Evolutionary conservation across 2,329 filamentous ascomycete genomes (phyloP).

Genomic region (Cercospora nicotianae): DNA sequence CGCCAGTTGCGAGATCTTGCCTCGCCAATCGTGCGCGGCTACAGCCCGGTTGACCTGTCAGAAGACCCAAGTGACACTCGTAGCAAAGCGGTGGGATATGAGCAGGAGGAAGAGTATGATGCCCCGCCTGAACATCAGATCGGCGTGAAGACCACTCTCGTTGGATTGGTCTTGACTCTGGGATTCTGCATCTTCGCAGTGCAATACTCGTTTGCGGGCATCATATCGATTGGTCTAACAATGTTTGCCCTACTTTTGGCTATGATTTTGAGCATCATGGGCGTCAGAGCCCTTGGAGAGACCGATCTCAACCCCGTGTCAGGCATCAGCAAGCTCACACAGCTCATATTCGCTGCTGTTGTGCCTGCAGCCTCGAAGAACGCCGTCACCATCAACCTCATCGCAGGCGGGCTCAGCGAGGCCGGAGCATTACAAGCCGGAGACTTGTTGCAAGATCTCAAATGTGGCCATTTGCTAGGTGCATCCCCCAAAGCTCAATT

Average conservation of each 20-base stretch:
- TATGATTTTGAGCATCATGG: constrained; percentile 65
- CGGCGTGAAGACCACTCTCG: constrained; percentile 65
- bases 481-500: constrained; percentile 94
- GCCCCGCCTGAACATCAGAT: constrained; percentile 83
- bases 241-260: constrained; percentile 79
- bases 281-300: constrained; percentile 66
- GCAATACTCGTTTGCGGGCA: constrained; percentile 75
- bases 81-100: constrained; percentile 8
- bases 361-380: constrained; percentile 78
- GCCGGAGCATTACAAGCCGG: constrained; percentile 89
- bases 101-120: constrained; percentile 60
- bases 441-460: constrained; percentile 95
- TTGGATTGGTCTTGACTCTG: constrained; percentile 76
- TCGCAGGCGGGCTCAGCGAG: constrained; percentile 86
- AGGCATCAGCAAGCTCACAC: constrained; percentile 93
- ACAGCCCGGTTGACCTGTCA: constrained; percentile 40
- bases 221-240: constrained; percentile 81
- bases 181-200: constrained; percentile 78
- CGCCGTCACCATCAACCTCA: constrained; percentile 89
- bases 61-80: constrained; percentile 20
- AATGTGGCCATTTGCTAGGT: constrained; percentile 89
- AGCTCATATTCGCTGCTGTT: constrained; percentile 89
- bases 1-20: constrained; percentile 39
- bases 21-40: constrained; percentile 40
- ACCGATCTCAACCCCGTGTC: constrained; percentile 96